Evolutionary conservation across 2,329 filamentous ascomycete genomes (phyloP), one percentile per base, ranked within the genome.

Genomic region (Monosporascus sp.): DNA sequence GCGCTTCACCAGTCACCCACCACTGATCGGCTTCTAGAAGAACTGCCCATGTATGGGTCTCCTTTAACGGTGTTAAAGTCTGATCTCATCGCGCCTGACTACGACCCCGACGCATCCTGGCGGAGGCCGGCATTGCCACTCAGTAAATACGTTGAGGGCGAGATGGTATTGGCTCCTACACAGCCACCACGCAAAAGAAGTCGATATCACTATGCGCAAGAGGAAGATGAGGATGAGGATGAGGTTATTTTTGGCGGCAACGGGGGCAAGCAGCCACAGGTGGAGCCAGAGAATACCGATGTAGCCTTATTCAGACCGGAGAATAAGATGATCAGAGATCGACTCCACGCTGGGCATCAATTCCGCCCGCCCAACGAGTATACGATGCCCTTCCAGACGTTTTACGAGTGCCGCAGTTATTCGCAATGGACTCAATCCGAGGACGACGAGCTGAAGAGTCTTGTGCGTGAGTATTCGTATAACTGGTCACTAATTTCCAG

Each of bases 401-500:
- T 97, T 73, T 97, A 96, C 65, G 93, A 99, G 69, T 87, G 83
- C 57, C 82, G 94, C 40, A 84, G 81, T 51, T 86, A 91, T 2
- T 97, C 94, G 3, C 91, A 97, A 65, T 99, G 94, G 94, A 90
- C 91, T 0, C 81, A 84, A 66, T 79, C 87, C 3, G 94, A 99
- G 68, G 94, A 99, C 61, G 92, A 97, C 62, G 91, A 96, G 69
- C 77, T 99, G 7, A 86, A 90, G 51, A 81, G 80, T 46, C 78
- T 96, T 41, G 94, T 97, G 19, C 88, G 91, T 62, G 91, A 97
- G 58, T 96, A 94, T 66, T 91, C 91, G 0, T 97, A 97, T 75
- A 99, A 99, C 64, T 99, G 94, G 94, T 95, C 91, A 3, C 78
- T 99, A 5, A 96, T 97, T 51, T 90, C 92, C 1, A 89, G 84